Evolutionary conservation across 164 flowering plant species (phyloP).

Genomic region (Paratinospora sagittata): DNA sequence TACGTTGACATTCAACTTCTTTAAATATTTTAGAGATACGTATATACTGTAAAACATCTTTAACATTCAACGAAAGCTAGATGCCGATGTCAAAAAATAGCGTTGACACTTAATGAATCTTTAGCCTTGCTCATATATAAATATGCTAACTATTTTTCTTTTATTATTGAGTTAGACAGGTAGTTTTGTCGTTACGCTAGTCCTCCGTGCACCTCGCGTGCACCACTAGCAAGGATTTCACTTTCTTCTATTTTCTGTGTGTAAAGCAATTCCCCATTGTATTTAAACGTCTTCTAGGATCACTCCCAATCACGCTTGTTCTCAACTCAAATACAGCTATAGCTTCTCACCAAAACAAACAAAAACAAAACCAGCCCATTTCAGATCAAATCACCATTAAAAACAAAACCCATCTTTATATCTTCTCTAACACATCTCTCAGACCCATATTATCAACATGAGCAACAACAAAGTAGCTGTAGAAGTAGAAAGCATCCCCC

Average conservation of each 20-base stretch:
- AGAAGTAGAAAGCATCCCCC: neutral
- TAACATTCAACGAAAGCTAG: too few relatives aligned
- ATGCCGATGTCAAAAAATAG: too few relatives aligned
- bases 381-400: neutral
- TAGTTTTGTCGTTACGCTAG: neutral
- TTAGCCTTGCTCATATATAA: too few relatives aligned
- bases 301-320: neutral
- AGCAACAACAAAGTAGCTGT: neutral
- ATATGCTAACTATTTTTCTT: too few relatives aligned
- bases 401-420: too few relatives aligned
- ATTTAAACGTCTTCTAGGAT: neutral
- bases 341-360: neutral
- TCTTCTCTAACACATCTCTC: too few relatives aligned
- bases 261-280: too few relatives aligned
- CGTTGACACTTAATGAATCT: too few relatives aligned
- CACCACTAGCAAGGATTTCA: neutral
- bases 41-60: too few relatives aligned
- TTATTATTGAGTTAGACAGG: too few relatives aligned
- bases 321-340: neutral
- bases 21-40: too few relatives aligned
- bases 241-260: neutral
- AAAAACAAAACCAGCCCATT: neutral
- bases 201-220: neutral
- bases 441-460: constrained; percentile 2
- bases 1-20: too few relatives aligned